Conservation (phyloP, 441 rosid genomes). For the Jatropha podagrica region DNA sequence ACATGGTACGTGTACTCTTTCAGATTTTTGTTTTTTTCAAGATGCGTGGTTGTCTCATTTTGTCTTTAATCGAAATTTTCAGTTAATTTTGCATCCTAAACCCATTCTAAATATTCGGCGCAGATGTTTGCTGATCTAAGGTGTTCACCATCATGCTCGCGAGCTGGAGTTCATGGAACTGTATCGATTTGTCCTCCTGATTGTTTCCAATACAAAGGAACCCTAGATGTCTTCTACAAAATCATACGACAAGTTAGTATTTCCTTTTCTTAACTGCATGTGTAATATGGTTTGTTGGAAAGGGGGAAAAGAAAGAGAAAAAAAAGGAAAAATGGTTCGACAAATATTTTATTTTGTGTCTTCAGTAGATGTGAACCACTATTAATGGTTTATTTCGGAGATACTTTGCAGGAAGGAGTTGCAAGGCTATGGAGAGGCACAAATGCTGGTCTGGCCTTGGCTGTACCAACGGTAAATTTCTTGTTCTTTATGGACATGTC, state of each 20-base stretch:
- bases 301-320: too few species aligned
- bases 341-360: neutral
- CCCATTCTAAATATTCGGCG: conserved; percentile 13
- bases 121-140: conserved; percentile 95
- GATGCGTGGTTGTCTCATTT: neutral
- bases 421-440: conserved; percentile 97
- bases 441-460: conserved; percentile 91
- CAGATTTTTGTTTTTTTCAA: too few species aligned
- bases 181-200: conserved; percentile 98
- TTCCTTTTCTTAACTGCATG: neutral
- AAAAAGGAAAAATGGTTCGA: too few species aligned
- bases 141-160: conserved; percentile 95
- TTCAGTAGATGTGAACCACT: conserved; percentile 2
- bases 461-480: conserved; percentile 80
- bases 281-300: too few species aligned
- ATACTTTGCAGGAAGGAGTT: conserved; percentile 74
- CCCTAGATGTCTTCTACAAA: conserved; percentile 88
- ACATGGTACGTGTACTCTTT: conserved; percentile 48
- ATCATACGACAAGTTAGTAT: conserved; percentile 76
- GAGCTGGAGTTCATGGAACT: conserved; percentile 98
- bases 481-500: neutral
- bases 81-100: neutral
- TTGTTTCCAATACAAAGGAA: conserved; percentile 95
- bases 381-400: conserved; percentile 14
- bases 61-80: neutral